Evolutionary conservation across 108 stramenopile species (phyloP).

Genomic region (Cylindrotheca fusiformis): DNA sequence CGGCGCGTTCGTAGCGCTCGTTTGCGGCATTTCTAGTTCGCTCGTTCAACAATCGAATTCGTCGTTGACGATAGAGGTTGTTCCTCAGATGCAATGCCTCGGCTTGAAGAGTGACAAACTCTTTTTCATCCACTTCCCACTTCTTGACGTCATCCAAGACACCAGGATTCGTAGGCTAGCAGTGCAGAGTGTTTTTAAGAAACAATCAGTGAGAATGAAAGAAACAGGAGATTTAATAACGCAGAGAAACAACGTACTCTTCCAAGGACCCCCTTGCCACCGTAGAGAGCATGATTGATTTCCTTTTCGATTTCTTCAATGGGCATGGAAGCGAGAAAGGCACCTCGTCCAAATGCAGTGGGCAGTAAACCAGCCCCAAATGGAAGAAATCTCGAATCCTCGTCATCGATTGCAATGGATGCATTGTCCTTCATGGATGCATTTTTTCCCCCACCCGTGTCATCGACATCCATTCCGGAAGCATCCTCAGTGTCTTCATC

Average conservation of each 20-base stretch:
- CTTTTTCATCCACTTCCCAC: conserved; percentile 60
- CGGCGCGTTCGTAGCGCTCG: conserved; percentile 55
- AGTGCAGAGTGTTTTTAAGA: background rate
- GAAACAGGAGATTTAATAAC: background rate
- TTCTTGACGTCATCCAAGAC: conserved; percentile 46
- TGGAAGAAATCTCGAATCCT: conserved; percentile 32
- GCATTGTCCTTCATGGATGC: conserved; percentile 13
- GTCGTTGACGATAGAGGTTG: conserved; percentile 62
- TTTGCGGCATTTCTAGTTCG: conserved; percentile 40
- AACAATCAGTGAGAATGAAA: background rate
- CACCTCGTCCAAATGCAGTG: conserved; percentile 52
- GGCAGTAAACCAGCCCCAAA: conserved; percentile 68
- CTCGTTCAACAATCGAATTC: conserved; percentile 68
- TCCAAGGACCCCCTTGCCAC: conserved; percentile 46
- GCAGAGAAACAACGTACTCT: conserved; percentile 11
- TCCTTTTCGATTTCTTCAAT: conserved; percentile 52
- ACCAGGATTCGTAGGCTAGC: conserved; percentile 39
- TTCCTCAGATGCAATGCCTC: conserved; percentile 64
- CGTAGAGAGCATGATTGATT: conserved; percentile 47
- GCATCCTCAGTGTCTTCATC: background rate
- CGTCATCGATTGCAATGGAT: conserved; percentile 11
- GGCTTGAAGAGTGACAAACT: conserved; percentile 49
- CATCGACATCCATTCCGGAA: conserved; percentile 6
- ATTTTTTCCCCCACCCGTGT: background rate
- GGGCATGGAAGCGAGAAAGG: conserved; percentile 34